A percentile compares a stretch with the other conserved stretches of the same genome.
These are phyloP conservation scores for Pythium angustatum DNA, from an alignment of 352 stramenopile genomes.

Conservation along the genomic window DNA sequence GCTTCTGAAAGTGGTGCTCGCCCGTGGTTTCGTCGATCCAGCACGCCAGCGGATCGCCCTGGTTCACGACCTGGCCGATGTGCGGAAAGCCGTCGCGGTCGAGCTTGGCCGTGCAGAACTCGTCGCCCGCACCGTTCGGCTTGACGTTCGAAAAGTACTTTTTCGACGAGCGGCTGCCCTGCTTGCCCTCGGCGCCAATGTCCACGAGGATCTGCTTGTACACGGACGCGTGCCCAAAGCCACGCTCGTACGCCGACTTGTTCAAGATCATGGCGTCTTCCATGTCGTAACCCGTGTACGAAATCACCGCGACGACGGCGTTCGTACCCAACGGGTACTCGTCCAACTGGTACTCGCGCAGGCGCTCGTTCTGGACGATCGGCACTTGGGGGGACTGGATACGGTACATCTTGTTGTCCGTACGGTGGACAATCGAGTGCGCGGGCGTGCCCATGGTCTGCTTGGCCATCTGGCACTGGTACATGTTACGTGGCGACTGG, in stretches of 20 bases:
- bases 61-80: conserved; percentile 93
- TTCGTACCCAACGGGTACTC: conserved; percentile 99
- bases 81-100: conserved; percentile 96
- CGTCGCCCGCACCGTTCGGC: conserved; percentile 50
- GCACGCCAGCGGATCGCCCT: conserved; percentile 96
- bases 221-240: conserved; percentile 97
- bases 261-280: conserved; percentile 99
- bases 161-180: conserved; percentile 72
- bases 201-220: conserved; percentile 99
- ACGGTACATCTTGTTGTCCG: conserved; percentile 99
- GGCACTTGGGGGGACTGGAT: conserved; percentile 98
- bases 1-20: conserved; percentile 90
- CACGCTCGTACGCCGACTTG: conserved; percentile 98
- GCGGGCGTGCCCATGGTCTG: conserved; percentile 99
- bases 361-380: conserved; percentile 96
- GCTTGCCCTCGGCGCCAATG: conserved; percentile 62
- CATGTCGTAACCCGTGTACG: conserved; percentile 98
- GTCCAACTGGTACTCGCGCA: conserved; percentile 98
- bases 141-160: conserved; percentile 94
- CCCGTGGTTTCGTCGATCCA: conserved; percentile 95
- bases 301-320: conserved; percentile 99
- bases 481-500: conserved; percentile 99
- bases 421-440: conserved; percentile 95
- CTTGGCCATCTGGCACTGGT: conserved; percentile 99
- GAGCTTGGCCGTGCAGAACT: conserved; percentile 80